These are phyloP conservation scores for Sedum album DNA, from an alignment of 164 flowering plant species.

Conservation along the genomic window DNA sequence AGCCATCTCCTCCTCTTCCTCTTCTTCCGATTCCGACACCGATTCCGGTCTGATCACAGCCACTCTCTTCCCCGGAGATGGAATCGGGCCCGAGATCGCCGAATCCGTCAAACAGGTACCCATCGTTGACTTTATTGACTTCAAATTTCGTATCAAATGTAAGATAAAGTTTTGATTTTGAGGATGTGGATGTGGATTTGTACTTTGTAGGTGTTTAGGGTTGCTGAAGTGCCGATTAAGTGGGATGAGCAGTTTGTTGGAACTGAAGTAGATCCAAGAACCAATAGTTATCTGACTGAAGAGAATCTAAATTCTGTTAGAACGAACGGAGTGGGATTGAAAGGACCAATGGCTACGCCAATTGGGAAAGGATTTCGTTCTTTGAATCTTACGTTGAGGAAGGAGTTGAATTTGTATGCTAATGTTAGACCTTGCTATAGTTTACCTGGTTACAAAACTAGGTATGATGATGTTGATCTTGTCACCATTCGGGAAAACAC, in stretches of 20 bases:
- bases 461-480: slow-evolving; percentile 87
- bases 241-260: slow-evolving; percentile 97
- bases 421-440: too few relatives aligned
- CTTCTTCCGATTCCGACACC: slow-evolving; percentile 12
- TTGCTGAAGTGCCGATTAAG: slow-evolving; percentile 82
- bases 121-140: too few relatives aligned
- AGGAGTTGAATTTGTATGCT: slow-evolving; percentile 89
- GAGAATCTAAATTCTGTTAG: slow-evolving; percentile 91
- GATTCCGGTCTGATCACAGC: slow-evolving; percentile 45
- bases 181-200: neutral
- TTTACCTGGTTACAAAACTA: too few relatives aligned
- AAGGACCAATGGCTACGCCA: slow-evolving; percentile 99
- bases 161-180: neutral
- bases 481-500: slow-evolving; percentile 93
- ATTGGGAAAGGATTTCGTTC: slow-evolving; percentile 96
- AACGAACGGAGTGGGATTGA: slow-evolving; percentile 71
- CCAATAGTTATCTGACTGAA: slow-evolving; percentile 92
- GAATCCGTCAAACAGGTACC: slow-evolving; percentile 70
- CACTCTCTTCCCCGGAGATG: slow-evolving; percentile 93
- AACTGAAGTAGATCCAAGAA: slow-evolving; percentile 70
- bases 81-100: too few relatives aligned
- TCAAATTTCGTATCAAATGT: too few relatives aligned
- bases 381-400: slow-evolving; percentile 84
- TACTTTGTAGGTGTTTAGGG: slow-evolving; percentile 47
- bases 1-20: slow-evolving; percentile 26